A percentile compares a stretch with the other conserved stretches of the same genome.
Conservation (phyloP, 257 asterid species). For the Leptodermis oblonga region DNA sequence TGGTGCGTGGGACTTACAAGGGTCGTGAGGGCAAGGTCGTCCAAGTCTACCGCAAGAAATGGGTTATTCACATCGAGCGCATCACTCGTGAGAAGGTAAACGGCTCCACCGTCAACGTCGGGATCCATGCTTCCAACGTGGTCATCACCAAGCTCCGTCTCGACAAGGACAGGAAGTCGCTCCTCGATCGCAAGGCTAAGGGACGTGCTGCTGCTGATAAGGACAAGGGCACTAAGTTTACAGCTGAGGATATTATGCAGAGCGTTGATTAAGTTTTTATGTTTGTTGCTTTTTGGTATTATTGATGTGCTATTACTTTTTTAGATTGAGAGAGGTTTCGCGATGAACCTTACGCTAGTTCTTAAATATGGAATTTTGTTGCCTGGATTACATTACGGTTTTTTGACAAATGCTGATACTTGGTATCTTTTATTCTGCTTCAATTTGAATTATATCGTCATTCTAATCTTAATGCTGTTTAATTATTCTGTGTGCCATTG, state of each 20-base stretch:
- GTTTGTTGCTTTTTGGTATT: conserved; percentile 14
- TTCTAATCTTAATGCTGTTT: not conserved
- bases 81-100: conserved; percentile 83
- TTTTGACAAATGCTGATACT: conserved; percentile 16
- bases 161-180: conserved; percentile 78
- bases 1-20: conserved; percentile 80
- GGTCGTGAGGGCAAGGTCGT: conserved; percentile 91
- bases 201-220: conserved; percentile 82
- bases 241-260: conserved; percentile 78
- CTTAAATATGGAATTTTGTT: conserved; percentile 16
- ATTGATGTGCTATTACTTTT: conserved; percentile 1
- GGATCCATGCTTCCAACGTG: conserved; percentile 67
- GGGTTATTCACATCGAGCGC: conserved; percentile 91
- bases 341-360: not conserved
- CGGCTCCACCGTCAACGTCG: conserved; percentile 84
- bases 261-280: conserved; percentile 45
- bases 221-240: conserved; percentile 85
- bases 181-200: conserved; percentile 80
- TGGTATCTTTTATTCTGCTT: not conserved
- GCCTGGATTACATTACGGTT: not conserved
- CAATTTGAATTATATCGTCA: not conserved
- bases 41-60: conserved; percentile 80
- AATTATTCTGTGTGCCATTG: not conserved
- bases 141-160: conserved; percentile 72
- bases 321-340: conserved; percentile 1